These are phyloP conservation scores for Fusarium nisikadoi DNA, from an alignment of 2,329 filamentous ascomycete genomes.

Conservation along the genomic window DNA sequence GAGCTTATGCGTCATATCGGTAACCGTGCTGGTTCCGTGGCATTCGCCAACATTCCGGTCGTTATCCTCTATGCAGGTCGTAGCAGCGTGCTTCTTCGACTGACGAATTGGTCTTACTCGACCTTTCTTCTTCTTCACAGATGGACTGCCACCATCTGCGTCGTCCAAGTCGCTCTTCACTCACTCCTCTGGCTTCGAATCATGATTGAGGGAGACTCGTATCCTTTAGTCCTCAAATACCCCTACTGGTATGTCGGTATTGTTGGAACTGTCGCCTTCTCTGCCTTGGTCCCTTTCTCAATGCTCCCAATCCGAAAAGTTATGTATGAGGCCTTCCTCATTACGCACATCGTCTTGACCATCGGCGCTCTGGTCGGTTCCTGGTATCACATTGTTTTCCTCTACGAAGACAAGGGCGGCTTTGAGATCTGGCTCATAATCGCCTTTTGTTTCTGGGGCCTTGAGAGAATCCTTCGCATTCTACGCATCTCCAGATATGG, in stretches of 20 bases:
- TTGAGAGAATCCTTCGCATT: constrained; percentile 44
- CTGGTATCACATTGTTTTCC: constrained; percentile 55
- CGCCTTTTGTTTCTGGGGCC: constrained; percentile 45
- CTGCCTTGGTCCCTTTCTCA: constrained; percentile 48
- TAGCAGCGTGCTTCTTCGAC: constrained; percentile 60
- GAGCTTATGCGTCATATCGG: constrained; percentile 51
- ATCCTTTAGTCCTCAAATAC: constrained; percentile 42
- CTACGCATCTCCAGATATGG: constrained; percentile 35
- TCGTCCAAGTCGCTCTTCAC: constrained; percentile 59
- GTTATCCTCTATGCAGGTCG: constrained; percentile 57
- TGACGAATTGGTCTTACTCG: constrained; percentile 61
- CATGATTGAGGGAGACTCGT: constrained; percentile 44
- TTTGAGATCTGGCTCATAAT: constrained; percentile 52
- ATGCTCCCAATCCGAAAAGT: constrained; percentile 51
- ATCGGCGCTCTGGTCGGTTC: constrained; percentile 55
- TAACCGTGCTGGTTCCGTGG: constrained; percentile 55
- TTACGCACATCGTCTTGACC: constrained; percentile 54
- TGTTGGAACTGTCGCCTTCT: constrained; percentile 51
- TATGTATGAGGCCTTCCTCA: constrained; percentile 58
- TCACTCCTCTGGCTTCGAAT: constrained; percentile 54
- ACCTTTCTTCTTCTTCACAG: constrained; percentile 62
- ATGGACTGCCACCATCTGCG: constrained; percentile 58
- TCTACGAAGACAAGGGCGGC: constrained; percentile 53
- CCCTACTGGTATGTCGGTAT: constrained; percentile 58
- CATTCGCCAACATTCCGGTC: constrained; percentile 54